Base-by-base conservation (phyloP, 139 green algal genomes). In the Zygnema circumcarinatum region DNA sequence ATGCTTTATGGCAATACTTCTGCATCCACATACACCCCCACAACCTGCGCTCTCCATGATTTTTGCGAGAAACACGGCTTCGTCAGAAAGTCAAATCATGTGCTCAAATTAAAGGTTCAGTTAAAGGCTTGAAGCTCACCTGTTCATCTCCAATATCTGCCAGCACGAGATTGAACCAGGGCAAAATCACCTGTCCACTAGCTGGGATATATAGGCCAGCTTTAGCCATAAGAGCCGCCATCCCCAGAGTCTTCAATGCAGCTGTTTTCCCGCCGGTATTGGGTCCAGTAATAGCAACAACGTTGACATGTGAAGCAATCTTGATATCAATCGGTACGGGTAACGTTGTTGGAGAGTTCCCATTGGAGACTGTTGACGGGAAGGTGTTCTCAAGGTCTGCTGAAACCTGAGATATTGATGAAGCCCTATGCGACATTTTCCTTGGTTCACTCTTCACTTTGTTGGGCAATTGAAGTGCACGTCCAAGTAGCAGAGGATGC, bases 201-300 rank as follows among this genome's bases (percentile, higher is more conserved):
- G 2, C 74, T 33, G 96, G 96, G 1, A 98, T n/a, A 0, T 95
- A 92, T 68, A 98, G 78, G 0, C 97, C 97, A 3, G 91, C 89
- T 54, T 92, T 92, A 0, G 94, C 95, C 92, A 98, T 97, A 42
- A 96, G 75, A 1, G 89, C 94, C 0, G 91, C 89, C 80, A 99
- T 76, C 7, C 96, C 97, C 21, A 98, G 85, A 0, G 96, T 93
- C 90, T 98, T 98, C 39, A 99, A 93, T 35, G 93, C 88, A 0
- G 96, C 95, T 0, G 97, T 99, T 90, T 99, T 99, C 79, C 97
- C 96, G 29, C 97, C 96, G 0, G 96, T 97, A 93, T 98, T 99
- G 38, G 96, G 96, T 0, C 96, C 95, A 16, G 94, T 96, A 31
- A 97, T 93, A 42, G 90, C 91, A 38, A 96, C 95, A 33, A 95